Percentiles rank a stretch among this genome's conserved stretches.
phyloP scores from a whole-genome alignment of 805 yeast species.

The Yarrowia osloensis region DNA sequence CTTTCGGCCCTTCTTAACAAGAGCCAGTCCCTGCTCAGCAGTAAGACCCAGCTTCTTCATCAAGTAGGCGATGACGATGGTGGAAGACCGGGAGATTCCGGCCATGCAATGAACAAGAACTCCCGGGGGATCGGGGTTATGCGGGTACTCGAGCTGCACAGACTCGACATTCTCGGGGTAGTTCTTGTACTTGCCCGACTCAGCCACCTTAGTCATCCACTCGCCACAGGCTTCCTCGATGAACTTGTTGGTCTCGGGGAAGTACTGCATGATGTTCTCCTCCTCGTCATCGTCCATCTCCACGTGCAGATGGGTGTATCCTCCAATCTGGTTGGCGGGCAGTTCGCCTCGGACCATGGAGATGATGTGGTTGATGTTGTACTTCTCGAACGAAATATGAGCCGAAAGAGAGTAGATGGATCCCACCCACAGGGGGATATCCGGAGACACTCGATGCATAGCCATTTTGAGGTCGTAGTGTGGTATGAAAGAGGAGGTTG shows the following conservation, averaged over 20 bases:
- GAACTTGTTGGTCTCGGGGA: slow-evolving; percentile 64
- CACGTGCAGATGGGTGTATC: slow-evolving; percentile 52
- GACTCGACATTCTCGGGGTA: slow-evolving; percentile 11
- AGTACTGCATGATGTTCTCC: slow-evolving; percentile 62
- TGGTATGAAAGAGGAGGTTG: background rate
- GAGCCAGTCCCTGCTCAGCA: slow-evolving; percentile 66
- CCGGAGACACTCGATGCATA: slow-evolving; percentile 70
- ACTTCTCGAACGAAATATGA: slow-evolving; percentile 52
- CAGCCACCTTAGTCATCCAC: slow-evolving; percentile 27
- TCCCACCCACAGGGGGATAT: slow-evolving; percentile 62
- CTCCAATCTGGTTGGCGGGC: slow-evolving; percentile 52
- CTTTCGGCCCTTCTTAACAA: slow-evolving; percentile 57
- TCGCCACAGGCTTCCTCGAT: slow-evolving; percentile 56
- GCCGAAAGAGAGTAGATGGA: slow-evolving; percentile 65
- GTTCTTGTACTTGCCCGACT: slow-evolving; percentile 20
- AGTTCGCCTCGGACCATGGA: slow-evolving; percentile 68
- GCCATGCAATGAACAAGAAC: slow-evolving; percentile 64
- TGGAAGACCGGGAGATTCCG: slow-evolving; percentile 88
- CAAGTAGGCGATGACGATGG: slow-evolving; percentile 82
- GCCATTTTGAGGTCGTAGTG: slow-evolving; percentile 37
- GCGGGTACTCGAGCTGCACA: slow-evolving; percentile 29
- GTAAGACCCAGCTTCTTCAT: slow-evolving; percentile 72
- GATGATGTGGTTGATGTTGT: slow-evolving; percentile 69
- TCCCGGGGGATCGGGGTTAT: slow-evolving; percentile 37
- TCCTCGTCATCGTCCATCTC: slow-evolving; percentile 71